These are phyloP conservation scores for Straminergon stramineum DNA, from an alignment of 225 moss, liverwort and hornwort genomes.

Conservation along the genomic window DNA sequence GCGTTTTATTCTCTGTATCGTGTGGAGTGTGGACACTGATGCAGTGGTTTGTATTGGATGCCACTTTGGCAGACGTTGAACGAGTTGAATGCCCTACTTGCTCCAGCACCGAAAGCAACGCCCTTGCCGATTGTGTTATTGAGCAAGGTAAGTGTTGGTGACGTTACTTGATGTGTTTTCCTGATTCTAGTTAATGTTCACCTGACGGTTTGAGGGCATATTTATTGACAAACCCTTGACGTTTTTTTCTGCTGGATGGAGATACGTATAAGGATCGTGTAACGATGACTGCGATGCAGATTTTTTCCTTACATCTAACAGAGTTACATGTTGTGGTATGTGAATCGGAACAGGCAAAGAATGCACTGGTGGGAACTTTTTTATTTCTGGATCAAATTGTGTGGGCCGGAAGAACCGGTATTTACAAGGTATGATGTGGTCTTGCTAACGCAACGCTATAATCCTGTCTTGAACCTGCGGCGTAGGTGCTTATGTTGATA, in stretches of 20 bases:
- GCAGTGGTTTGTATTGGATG: background rate
- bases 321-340: background rate
- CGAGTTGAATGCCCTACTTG: slow-evolving; percentile 69
- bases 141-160: slow-evolving; percentile 41
- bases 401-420: slow-evolving; percentile 93
- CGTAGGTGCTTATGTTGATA: background rate
- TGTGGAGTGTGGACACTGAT: background rate
- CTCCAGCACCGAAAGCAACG: slow-evolving; percentile 68
- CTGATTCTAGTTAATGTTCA: background rate
- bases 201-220: background rate
- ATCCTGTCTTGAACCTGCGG: background rate
- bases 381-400: slow-evolving; percentile 95
- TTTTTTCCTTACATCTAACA: background rate
- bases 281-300: background rate
- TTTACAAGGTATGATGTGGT: slow-evolving; percentile 67
- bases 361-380: slow-evolving; percentile 82
- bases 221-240: background rate
- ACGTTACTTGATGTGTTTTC: background rate
- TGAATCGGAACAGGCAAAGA: slow-evolving; percentile 57
- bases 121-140: slow-evolving; percentile 81
- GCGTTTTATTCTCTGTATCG: background rate
- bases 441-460: background rate
- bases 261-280: background rate
- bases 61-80: slow-evolving; percentile 57
- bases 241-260: background rate